phyloP scores from a whole-genome alignment of 768 basidiomycete species.

The Tylopilus plumbeoviolaceoides region DNA sequence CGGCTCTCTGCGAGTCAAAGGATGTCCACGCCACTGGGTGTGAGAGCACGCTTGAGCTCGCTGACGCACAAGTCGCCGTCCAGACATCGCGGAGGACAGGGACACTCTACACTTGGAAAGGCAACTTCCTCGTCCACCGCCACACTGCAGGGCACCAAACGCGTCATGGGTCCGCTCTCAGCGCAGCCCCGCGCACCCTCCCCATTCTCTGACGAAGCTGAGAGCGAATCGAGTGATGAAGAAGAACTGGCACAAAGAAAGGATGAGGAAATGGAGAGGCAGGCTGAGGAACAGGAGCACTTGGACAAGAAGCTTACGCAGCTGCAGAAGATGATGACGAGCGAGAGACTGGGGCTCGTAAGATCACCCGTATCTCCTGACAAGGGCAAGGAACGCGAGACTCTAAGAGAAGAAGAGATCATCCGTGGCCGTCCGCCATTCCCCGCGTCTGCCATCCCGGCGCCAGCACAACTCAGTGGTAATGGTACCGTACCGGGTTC shows the following conservation, averaged over 20 bases:
- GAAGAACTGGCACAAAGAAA: slow-evolving; percentile 48
- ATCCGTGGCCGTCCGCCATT: slow-evolving; percentile 42
- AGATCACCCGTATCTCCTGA: slow-evolving; percentile 30
- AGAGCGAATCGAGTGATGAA: slow-evolving; percentile 57
- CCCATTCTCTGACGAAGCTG: slow-evolving; percentile 49
- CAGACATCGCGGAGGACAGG: slow-evolving; percentile 24
- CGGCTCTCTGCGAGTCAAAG: slow-evolving; percentile 40
- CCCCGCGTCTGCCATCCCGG: slow-evolving; percentile 11
- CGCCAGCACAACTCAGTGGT: slow-evolving; percentile 1
- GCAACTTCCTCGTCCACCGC: slow-evolving; percentile 65
- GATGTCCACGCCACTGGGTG: slow-evolving; percentile 52
- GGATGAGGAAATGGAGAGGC: slow-evolving; percentile 68
- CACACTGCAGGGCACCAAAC: slow-evolving; percentile 54
- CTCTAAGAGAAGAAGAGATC: slow-evolving; percentile 18
- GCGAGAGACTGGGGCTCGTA: slow-evolving; percentile 69
- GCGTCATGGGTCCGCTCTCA: slow-evolving; percentile 19
- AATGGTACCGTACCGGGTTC: slow-evolving; percentile 17
- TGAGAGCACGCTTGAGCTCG: slow-evolving; percentile 70
- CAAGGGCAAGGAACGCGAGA: slow-evolving; percentile 36
- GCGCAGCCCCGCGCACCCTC: slow-evolving; percentile 41
- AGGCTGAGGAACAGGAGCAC: slow-evolving; percentile 62
- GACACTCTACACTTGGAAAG: slow-evolving; percentile 33
- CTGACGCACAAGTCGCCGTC: slow-evolving; percentile 50
- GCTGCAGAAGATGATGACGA: slow-evolving; percentile 69
- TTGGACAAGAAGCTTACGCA: slow-evolving; percentile 65